These are phyloP conservation scores for Naegleria lovaniensis DNA, from an alignment of 208 protist species.

Conservation along the genomic window DNA sequence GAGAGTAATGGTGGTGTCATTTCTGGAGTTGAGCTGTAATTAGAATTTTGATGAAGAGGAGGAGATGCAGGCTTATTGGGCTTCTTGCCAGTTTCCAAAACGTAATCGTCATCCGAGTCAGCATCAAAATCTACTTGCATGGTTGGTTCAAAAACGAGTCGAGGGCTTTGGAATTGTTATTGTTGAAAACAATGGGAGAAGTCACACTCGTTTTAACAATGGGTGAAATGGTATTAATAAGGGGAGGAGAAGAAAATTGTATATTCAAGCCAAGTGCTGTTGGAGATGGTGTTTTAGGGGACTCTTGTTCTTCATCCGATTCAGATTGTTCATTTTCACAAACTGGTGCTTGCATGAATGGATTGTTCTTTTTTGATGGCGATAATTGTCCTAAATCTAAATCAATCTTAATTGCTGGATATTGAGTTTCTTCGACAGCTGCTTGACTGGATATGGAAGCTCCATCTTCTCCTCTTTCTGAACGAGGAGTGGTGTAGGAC, in stretches of 20 bases:
- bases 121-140: neutral
- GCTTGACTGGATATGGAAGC: too few relatives aligned
- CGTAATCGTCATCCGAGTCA: neutral
- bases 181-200: neutral
- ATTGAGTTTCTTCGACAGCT: neutral
- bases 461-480: neutral
- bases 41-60: too few relatives aligned
- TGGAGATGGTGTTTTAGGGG: neutral
- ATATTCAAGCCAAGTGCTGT: neutral
- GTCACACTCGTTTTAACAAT: neutral
- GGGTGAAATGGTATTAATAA: neutral
- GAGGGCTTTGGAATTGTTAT: neutral
- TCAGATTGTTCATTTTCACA: neutral
- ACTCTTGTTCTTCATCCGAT: neutral
- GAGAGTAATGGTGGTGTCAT: too few relatives aligned
- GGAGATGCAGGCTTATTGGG: too few relatives aligned
- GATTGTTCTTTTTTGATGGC: neutral
- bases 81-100: too few relatives aligned
- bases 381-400: neutral
- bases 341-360: neutral
- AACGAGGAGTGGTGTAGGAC: neutral
- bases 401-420: neutral
- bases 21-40: too few relatives aligned
- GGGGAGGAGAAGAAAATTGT: neutral
- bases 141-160: neutral